phyloP scores from a whole-genome alignment of 75 land plant species.

The Picea glauca region DNA sequence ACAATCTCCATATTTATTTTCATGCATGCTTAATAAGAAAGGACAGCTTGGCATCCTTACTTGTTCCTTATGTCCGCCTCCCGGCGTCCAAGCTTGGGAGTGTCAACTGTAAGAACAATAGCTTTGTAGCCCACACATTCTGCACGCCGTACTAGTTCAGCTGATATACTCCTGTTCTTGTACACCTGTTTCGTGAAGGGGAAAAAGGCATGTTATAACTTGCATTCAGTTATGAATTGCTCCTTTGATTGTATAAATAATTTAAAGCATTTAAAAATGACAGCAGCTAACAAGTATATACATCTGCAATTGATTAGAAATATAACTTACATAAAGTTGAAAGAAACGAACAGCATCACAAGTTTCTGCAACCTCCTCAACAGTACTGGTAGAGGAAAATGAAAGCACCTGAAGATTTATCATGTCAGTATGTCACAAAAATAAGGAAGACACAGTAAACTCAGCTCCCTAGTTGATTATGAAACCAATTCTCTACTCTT shows the following conservation, averaged over 20 bases:
- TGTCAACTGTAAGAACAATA: conserved; percentile 54
- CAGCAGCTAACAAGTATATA: too few species aligned
- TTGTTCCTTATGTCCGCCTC: conserved; percentile 61
- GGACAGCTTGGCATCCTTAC: conserved; percentile 16
- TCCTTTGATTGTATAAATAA: background rate
- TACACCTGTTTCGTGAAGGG: conserved; percentile 33
- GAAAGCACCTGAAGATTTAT: conserved; percentile 55
- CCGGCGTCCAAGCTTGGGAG: conserved; percentile 48
- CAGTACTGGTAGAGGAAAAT: conserved; percentile 35
- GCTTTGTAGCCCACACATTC: conserved; percentile 62
- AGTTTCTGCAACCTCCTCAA: conserved; percentile 87
- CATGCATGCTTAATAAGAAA: too few species aligned
- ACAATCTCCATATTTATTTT: too few species aligned
- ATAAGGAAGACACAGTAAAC: background rate
- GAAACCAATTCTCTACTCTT: too few species aligned
- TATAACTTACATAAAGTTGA: conserved; percentile 73
- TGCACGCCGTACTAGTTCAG: conserved; percentile 57
- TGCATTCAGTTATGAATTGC: too few species aligned
- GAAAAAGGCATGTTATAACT: too few species aligned
- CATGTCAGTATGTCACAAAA: conserved; percentile 1
- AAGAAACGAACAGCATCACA: conserved; percentile 70
- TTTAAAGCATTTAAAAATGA: background rate
- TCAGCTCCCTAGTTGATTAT: too few species aligned
- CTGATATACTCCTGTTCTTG: conserved; percentile 60
- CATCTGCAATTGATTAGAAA: too few species aligned